phyloP scores from a whole-genome alignment of 805 yeast species.

The Zygotorulaspora sp. region DNA sequence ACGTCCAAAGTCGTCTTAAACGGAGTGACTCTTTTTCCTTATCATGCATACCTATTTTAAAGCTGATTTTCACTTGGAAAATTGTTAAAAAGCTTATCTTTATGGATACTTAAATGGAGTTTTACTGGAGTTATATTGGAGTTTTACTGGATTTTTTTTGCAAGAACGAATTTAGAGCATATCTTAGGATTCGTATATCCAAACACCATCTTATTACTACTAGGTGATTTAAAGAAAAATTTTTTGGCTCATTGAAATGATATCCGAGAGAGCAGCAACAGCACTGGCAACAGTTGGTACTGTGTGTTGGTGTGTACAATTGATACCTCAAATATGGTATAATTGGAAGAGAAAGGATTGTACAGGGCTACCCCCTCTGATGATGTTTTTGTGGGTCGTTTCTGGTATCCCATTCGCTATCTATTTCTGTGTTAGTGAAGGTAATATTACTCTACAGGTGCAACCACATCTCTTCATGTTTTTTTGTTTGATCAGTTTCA shows the following conservation, averaged over 20 bases:
- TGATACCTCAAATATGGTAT: slow-evolving; percentile 76
- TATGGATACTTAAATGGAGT: no score
- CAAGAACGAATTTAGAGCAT: no score
- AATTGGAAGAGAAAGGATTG: slow-evolving; percentile 75
- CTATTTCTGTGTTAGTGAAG: slow-evolving; percentile 68
- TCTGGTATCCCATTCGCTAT: slow-evolving; percentile 81
- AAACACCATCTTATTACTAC: no score
- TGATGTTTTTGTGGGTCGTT: slow-evolving; percentile 80
- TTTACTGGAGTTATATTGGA: no score
- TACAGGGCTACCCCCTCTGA: slow-evolving; percentile 80
- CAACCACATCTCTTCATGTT: slow-evolving; percentile 83
- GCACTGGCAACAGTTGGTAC: slow-evolving; percentile 87
- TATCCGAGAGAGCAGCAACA: slow-evolving; percentile 49
- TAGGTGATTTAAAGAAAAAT: no score
- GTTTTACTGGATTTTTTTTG: no score
- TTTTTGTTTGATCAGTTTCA: slow-evolving; percentile 62
- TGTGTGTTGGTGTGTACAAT: slow-evolving; percentile 86
- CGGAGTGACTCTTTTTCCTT: background rate
- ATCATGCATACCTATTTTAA: no score
- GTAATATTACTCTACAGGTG: slow-evolving; percentile 71
- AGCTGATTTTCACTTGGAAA: no score
- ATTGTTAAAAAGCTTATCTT: no score
- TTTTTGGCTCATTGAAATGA: no score
- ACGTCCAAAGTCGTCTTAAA: background rate
- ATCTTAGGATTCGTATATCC: no score